Percentiles rank a stretch among this genome's conserved stretches.
Evolutionary conservation across 2,329 filamentous ascomycete genomes (phyloP).

Genomic region (Sporothrix pseudoabietina): DNA sequence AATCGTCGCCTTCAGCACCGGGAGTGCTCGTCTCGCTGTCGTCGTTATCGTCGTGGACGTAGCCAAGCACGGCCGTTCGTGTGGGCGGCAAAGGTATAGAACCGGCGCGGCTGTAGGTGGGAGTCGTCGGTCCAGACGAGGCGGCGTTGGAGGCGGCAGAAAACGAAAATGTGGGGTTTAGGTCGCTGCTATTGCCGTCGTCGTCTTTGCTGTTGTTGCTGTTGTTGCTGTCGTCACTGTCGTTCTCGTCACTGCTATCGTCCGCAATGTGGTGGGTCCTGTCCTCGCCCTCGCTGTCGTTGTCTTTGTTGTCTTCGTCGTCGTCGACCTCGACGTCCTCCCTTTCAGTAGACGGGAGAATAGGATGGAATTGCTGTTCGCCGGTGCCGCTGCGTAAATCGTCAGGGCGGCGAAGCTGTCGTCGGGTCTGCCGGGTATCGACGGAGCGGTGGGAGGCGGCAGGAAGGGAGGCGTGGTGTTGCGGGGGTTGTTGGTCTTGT

Average conservation of each 20-base stretch:
- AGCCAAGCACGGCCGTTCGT: constrained; percentile 34
- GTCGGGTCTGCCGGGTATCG: constrained; percentile 8
- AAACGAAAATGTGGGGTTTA: constrained; percentile 56
- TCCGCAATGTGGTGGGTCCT: constrained; percentile 23
- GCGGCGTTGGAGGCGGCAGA: constrained; percentile 46
- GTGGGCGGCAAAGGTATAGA: constrained; percentile 47
- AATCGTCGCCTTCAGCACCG: constrained; percentile 24
- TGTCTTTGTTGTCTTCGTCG: background rate
- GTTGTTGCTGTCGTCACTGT: constrained; percentile 3
- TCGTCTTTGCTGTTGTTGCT: constrained; percentile 44
- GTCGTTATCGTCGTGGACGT: constrained; percentile 19
- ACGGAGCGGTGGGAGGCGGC: constrained; percentile 16
- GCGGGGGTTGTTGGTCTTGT: constrained; percentile 3
- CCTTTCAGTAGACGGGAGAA: constrained; percentile 34
- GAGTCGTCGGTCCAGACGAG: constrained; percentile 44
- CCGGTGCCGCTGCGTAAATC: background rate
- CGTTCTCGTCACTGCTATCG: constrained; percentile 45
- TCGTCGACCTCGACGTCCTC: constrained; percentile 19
- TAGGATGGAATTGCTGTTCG: constrained; percentile 2
- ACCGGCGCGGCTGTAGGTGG: constrained; percentile 47
- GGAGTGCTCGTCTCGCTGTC: constrained; percentile 20
- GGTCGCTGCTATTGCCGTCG: constrained; percentile 39
- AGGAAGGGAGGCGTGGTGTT: background rate
- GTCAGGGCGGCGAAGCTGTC: constrained; percentile 1
- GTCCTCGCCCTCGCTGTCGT: background rate